phyloP scores from a whole-genome alignment of 495 filamentous ascomycete genomes.

The Poronia punctata region DNA sequence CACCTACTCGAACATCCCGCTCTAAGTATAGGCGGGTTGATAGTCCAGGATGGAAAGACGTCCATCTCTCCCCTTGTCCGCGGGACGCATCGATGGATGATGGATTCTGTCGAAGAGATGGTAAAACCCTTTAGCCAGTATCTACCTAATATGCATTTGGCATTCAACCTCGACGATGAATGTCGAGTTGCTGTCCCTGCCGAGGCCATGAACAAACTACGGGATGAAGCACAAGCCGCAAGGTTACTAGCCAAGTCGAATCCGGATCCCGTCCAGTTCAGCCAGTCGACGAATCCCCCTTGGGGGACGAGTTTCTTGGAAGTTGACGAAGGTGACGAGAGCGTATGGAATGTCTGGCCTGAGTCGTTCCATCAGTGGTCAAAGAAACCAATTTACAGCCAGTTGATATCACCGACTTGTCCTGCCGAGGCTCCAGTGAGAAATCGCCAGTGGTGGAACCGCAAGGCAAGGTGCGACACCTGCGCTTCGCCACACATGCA shows the following conservation, averaged over 20 bases:
- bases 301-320: slow-evolving; percentile 14
- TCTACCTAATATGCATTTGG: slow-evolving; percentile 75
- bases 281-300: slow-evolving; percentile 14
- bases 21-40: slow-evolving; percentile 26
- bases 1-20: slow-evolving; percentile 22
- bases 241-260: slow-evolving; percentile 28
- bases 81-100: slow-evolving; percentile 25
- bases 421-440: slow-evolving; percentile 49
- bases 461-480: slow-evolving; percentile 48
- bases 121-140: slow-evolving; percentile 59
- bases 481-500: slow-evolving; percentile 61
- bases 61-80: slow-evolving; percentile 21
- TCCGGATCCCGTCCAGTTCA: slow-evolving; percentile 22
- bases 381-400: slow-evolving; percentile 38
- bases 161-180: slow-evolving; percentile 73
- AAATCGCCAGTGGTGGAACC: slow-evolving; percentile 43
- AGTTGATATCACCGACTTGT: slow-evolving; percentile 46
- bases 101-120: slow-evolving; percentile 63
- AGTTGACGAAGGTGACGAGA: slow-evolving; percentile 14
- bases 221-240: slow-evolving; percentile 16
- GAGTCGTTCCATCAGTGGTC: slow-evolving; percentile 18
- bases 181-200: slow-evolving; percentile 66
- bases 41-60: slow-evolving; percentile 45
- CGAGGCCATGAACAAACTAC: slow-evolving; percentile 39
- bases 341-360: slow-evolving; percentile 17